These are phyloP conservation scores for Piper betle DNA, from an alignment of 164 flowering plant species.

Conservation along the genomic window DNA sequence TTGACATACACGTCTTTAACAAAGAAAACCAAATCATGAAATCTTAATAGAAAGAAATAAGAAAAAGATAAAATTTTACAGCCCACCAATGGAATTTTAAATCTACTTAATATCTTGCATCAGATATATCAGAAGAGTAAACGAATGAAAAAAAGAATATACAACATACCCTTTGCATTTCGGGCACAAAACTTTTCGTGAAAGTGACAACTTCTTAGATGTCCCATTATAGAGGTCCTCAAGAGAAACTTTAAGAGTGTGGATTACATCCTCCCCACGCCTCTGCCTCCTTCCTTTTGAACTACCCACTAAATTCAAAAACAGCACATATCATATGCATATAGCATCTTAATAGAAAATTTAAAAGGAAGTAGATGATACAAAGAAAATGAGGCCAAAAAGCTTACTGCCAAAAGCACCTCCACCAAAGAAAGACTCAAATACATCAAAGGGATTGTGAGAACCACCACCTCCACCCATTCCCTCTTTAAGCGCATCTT, in stretches of 20 bases:
- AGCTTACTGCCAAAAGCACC: slow-evolving; percentile 31
- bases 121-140: too few species aligned
- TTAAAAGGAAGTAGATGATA: neutral
- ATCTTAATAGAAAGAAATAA: too few species aligned
- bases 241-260: slow-evolving; percentile 43
- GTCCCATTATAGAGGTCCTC: slow-evolving; percentile 62
- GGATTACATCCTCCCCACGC: slow-evolving; percentile 59
- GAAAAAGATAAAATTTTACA: too few species aligned
- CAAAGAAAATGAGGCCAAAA: neutral
- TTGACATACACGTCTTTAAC: too few species aligned
- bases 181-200: slow-evolving; percentile 36
- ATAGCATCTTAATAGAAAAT: neutral
- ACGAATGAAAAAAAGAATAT: neutral
- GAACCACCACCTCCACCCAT: slow-evolving; percentile 40
- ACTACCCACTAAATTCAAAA: slow-evolving; percentile 19
- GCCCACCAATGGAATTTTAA: too few species aligned
- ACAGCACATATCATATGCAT: neutral
- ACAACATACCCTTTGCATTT: slow-evolving; percentile 50
- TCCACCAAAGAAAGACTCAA: slow-evolving; percentile 49
- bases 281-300: slow-evolving; percentile 44
- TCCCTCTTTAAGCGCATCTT: slow-evolving; percentile 62
- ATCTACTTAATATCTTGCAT: too few species aligned
- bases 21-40: too few species aligned
- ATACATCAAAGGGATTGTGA: slow-evolving; percentile 48
- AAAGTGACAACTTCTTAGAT: slow-evolving; percentile 48